Evolutionary conservation across 768 basidiomycete species (phyloP), one percentile per base, ranked within the genome.

Genomic region (Rickenella mellea): DNA sequence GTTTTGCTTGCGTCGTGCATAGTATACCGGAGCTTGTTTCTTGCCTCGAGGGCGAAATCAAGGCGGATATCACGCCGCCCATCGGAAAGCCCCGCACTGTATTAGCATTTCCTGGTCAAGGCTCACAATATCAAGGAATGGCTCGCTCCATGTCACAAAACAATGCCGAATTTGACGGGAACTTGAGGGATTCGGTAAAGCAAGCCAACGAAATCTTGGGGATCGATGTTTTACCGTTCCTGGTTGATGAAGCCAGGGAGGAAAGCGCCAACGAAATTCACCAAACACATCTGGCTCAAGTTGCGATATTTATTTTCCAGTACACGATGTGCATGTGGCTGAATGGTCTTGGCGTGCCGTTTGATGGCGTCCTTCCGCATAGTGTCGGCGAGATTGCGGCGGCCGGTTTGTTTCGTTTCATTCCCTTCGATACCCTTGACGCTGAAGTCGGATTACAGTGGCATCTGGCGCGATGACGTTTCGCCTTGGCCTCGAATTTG

Each of bases 241-340:
- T n/a, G n/a, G n/a, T n/a, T n/a, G n/a, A n/a, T n/a, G n/a, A n/a
- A n/a, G n/a, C n/a, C n/a, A n/a, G n/a, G n/a, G n/a, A n/a, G n/a
- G n/a, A n/a, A 54, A 41, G 50, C 11, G 26, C 41, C 5, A 61
- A 61, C 27, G 42, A 63, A 11, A 41, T 43, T 1, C 53, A 59
- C 1, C 55, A 54, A 9, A 58, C 62, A 1, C 40, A 47, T 15
- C 51, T 53, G 44, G 62, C 63, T 0, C 46, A 61, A 33, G 53
- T 66, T 17, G 62, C 61, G 42, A 63, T 65, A 32, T 66, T 61
- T 40, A 54, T 64, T 11, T 65, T 60, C 47, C 64, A 65, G 42
- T 63, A 58, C 47, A 50, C 62, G 1, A 50, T 64, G 10, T 49
- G 50, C 22, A 54, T 48, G 5, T 66, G 62, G 58, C 33, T 65